Base-by-base conservation (phyloP, 2,329 filamentous ascomycete species). In the Dactylellina leptospora region DNA sequence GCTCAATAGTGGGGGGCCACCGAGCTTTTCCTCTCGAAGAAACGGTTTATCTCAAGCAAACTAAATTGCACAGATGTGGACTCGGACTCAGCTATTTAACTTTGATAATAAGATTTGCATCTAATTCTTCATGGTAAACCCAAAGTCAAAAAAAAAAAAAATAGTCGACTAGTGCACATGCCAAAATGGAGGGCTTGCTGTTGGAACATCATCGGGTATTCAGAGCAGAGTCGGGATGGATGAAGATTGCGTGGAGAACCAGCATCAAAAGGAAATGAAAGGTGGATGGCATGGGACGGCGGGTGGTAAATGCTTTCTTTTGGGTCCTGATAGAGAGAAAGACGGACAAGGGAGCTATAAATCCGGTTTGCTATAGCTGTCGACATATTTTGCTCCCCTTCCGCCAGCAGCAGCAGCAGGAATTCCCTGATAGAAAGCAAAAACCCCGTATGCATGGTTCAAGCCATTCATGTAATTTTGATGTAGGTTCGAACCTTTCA, bases 361-460 rank as follows among this genome's bases (percentile, higher is more conserved):
- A 42, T 25, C 50, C 44, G 27, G 28, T 28, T 42, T 36, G 45
- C 33, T 62, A 62, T 61, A 71, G 40, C 50, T 62, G 64, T 56
- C 48, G 64, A 70, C 58, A 62, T 61, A 55, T 50, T 50, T 61
- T 40, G 38, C 54, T 48, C 48, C 64, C 48, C 60, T 64, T 56
- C 50, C 59, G 59, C 59, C 30, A 58, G 51, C 60, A 58, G 42
- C 28, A 66, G n/a, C n/a, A n/a, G n/a, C n/a, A n/a, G n/a, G n/a
- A n/a, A n/a, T n/a, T n/a, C 42, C 56, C 23, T 55, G 38, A 30
- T 55, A 64, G 38, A 33, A 54, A 48, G 23, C n/a, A n/a, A n/a
- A n/a, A n/a, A n/a, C n/a, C 6, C 53, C 50, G 18, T 45, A 48
- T 51, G 61, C 61, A 66, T 33, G 42, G 51, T 47, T 54, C 28